Base-by-base conservation (phyloP, 1,284 basidiomycete species). In the Sphaerobolus stellatus region DNA sequence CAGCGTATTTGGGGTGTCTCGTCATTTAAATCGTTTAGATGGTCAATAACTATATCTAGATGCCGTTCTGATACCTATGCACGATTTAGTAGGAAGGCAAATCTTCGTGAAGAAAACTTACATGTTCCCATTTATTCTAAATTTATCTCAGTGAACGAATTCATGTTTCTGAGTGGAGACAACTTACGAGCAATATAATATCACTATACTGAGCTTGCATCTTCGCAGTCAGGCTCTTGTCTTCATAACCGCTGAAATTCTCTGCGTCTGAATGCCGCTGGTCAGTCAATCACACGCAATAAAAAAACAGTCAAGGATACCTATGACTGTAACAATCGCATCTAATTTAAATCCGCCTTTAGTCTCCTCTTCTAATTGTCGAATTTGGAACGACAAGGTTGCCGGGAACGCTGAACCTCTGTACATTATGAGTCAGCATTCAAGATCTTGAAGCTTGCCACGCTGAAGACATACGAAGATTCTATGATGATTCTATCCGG, bases 161-260 rank as follows among this genome's bases (percentile, higher is more conserved):
- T 24, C 22, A 48, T 52, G 47, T 61, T 27, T 34, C 57, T 45
- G 34, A 28, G 20, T 8, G 13, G 11, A 28, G 43, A 43, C n/a
- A 2, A 72, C 88, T 56, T 57, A 90, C 90, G 53, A 96, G 81
- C 27, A 95, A 75, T 52, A 95, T 84, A 43, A 94, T 78, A 65
- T 96, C 93, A 3, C 92, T 93, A 67, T 94, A 96, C 64, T 88
- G 88, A n/a, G 93, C 90, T 73, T 94, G 92, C 82, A 95, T 91
- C 69, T 83, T 89, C 28, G 92, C 93, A 5, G 92, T 92, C 0
- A 88, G 86, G 22, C 88, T 92, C 2, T 82, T 87, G 67, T 96
- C 93, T 67, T 95, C 93, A 68, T 95, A 95, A 1, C 92, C 93
- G 6, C 73, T 68, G 68, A 95, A 95, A 69, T 94, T 94, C 69